These are phyloP conservation scores for Triticum urartu DNA, from an alignment of 176 grass and related monocot genomes.

Conservation along the genomic window DNA sequence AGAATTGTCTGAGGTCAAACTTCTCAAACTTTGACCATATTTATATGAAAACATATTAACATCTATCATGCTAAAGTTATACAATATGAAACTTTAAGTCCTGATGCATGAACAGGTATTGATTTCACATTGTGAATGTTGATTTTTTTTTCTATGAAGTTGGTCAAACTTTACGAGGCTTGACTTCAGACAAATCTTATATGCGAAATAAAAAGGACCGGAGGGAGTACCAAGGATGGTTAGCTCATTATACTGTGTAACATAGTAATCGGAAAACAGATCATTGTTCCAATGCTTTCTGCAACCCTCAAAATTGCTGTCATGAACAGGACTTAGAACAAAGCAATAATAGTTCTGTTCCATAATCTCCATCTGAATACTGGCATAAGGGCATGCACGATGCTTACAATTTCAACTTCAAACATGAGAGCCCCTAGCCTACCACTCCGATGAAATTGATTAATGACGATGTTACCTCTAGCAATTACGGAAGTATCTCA, in stretches of 20 bases:
- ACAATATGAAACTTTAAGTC: no score
- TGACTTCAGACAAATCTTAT: no score
- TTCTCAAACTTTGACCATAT: no score
- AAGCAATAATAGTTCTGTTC: not conserved
- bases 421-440: not conserved
- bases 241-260: not conserved
- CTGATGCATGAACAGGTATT: no score
- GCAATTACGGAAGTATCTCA: not conserved
- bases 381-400: not conserved
- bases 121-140: no score
- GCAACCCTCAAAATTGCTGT: not conserved
- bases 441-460: not conserved
- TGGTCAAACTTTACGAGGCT: no score
- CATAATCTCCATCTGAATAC: not conserved
- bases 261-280: not conserved
- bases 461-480: not conserved
- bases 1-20: no score
- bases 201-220: no score
- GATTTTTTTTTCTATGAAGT: no score
- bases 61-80: no score
- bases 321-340: not conserved
- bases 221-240: not conserved
- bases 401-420: not conserved
- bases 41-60: no score
- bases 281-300: not conserved